Conservation (phyloP, 257 asterid genomes). For the Scutellaria galericulata region DNA sequence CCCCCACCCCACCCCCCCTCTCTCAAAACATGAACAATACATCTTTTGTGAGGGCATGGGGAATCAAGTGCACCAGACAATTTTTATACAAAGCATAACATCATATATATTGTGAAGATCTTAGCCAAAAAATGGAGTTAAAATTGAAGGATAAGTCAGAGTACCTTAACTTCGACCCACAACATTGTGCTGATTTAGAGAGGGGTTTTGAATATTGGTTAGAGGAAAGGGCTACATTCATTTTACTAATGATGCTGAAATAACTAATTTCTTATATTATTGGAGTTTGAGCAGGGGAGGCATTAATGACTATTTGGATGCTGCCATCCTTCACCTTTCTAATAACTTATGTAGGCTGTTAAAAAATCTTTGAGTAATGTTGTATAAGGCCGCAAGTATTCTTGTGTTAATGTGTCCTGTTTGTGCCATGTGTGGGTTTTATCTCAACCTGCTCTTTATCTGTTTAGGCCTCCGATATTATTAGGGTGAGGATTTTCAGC, state of each 20-base stretch:
- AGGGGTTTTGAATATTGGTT: too few relatives aligned
- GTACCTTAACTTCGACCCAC: background rate
- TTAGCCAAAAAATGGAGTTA: conserved; percentile 9
- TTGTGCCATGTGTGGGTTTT: background rate
- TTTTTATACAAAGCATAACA: conserved; percentile 5
- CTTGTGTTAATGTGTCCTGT: background rate
- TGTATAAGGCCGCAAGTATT: background rate
- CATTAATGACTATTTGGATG: conserved; percentile 18
- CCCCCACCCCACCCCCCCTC: background rate
- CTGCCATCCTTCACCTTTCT: background rate
- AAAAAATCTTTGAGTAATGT: background rate
- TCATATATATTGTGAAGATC: background rate
- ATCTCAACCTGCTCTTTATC: background rate
- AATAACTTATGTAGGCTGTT: conserved; percentile 6
- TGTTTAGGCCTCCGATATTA: background rate
- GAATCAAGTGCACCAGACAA: background rate
- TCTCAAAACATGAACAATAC: background rate
- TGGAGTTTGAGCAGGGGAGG: background rate
- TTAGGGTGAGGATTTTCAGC: background rate
- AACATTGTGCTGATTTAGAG: background rate
- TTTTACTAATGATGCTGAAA: conserved; percentile 15
- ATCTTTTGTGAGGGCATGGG: conserved; percentile 24
- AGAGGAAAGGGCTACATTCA: background rate
- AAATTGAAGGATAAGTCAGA: background rate
- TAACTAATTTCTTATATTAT: background rate